A percentile compares a stretch with the other conserved stretches of the same genome.
These are phyloP conservation scores for Globisporangium paddicum DNA, from an alignment of 352 stramenopile genomes.

Conservation along the genomic window DNA sequence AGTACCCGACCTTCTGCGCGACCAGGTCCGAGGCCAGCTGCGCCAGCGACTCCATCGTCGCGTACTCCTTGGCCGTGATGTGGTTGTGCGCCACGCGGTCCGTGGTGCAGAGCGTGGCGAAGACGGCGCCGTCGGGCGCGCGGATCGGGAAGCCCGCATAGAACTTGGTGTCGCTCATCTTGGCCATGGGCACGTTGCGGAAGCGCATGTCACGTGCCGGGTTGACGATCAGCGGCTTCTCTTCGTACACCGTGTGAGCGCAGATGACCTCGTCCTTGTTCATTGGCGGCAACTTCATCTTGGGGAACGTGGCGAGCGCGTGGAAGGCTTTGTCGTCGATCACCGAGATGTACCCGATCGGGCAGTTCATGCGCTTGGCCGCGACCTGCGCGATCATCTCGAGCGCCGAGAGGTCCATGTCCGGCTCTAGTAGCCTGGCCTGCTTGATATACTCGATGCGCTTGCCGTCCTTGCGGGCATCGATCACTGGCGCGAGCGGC, in stretches of 20 bases:
- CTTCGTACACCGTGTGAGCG: slow-evolving; percentile 44
- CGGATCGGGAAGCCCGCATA: slow-evolving; percentile 58
- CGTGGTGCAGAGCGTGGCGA: slow-evolving; percentile 43
- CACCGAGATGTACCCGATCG: slow-evolving; percentile 54
- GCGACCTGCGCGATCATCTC: slow-evolving; percentile 47
- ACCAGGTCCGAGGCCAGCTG: slow-evolving; percentile 42
- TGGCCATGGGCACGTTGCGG: slow-evolving; percentile 37
- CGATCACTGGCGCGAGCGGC: slow-evolving; percentile 35
- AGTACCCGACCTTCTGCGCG: slow-evolving; percentile 10
- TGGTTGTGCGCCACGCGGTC: slow-evolving; percentile 38
- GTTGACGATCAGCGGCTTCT: slow-evolving; percentile 52
- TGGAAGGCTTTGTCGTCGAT: slow-evolving; percentile 48
- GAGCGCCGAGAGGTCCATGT: slow-evolving; percentile 31
- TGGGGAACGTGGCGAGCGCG: slow-evolving; percentile 7
- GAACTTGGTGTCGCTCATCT: slow-evolving; percentile 40
- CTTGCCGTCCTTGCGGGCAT: slow-evolving; percentile 28
- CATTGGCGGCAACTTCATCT: slow-evolving; percentile 1
- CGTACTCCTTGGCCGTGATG: slow-evolving; percentile 64
- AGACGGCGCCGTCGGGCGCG: slow-evolving; percentile 37
- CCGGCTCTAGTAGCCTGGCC: slow-evolving; percentile 25
- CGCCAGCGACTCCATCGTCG: slow-evolving; percentile 54
- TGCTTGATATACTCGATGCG: slow-evolving; percentile 41
- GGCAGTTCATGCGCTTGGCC: slow-evolving; percentile 38
- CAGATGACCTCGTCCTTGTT: slow-evolving; percentile 46
- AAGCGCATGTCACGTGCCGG: slow-evolving; percentile 53